phyloP scores from a whole-genome alignment of 768 basidiomycete species.

The Leccinum broughii region DNA sequence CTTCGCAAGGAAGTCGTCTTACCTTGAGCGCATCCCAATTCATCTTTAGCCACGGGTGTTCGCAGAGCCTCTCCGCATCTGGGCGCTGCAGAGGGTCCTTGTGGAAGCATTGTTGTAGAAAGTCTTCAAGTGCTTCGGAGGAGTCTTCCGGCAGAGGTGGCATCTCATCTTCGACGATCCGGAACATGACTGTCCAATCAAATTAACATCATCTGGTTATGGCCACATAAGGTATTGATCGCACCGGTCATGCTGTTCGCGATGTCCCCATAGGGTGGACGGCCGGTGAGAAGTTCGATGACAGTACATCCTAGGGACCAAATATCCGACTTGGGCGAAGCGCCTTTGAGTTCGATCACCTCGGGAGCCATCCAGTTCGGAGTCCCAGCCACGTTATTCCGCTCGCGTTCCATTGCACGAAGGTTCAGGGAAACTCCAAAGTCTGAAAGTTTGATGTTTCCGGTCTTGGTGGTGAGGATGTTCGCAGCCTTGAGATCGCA shows the following conservation, averaged over 20 bases:
- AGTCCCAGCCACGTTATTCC: conserved; percentile 87
- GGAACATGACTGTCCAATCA: conserved; percentile 79
- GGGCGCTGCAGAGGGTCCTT: conserved; percentile 87
- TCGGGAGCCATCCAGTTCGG: conserved; percentile 99
- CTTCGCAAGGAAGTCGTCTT: conserved; percentile 14
- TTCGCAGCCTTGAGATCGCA: conserved; percentile 99
- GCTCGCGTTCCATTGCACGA: conserved; percentile 83
- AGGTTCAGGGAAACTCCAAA: conserved; percentile 97
- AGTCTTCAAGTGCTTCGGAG: conserved; percentile 75
- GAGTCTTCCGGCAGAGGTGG: conserved; percentile 83
- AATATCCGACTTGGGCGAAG: conserved; percentile 90
- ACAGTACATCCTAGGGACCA: conserved; percentile 97
- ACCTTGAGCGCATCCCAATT: conserved; percentile 83
- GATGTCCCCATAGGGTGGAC: conserved; percentile 90
- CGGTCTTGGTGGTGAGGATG: conserved; percentile 97
- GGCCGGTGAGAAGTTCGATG: conserved; percentile 89
- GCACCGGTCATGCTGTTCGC: conserved; percentile 88
- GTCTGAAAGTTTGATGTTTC: conserved; percentile 95
- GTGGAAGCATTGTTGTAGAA: conserved; percentile 84
- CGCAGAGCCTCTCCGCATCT: conserved; percentile 78
- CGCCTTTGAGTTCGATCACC: conserved; percentile 93
- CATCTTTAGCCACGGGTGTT: conserved; percentile 87
- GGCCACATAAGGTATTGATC: conserved; percentile 10
- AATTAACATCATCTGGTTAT: background rate
- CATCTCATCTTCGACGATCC: conserved; percentile 90